Evolutionary conservation across 192 early-diverging fungal genomes (phyloP), one percentile per base, ranked within the genome.

Genomic region (Gorgonomyces haynaldii): DNA sequence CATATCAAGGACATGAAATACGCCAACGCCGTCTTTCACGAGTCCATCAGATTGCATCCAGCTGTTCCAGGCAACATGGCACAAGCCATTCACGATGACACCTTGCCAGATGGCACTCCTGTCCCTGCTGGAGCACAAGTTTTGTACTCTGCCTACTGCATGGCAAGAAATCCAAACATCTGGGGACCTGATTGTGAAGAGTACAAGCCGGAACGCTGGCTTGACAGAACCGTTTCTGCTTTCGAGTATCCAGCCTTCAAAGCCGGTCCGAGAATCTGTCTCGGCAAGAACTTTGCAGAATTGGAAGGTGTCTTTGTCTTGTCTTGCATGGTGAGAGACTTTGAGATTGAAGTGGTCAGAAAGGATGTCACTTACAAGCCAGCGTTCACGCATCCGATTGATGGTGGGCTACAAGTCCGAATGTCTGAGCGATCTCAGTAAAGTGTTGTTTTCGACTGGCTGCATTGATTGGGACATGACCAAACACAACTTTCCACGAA

Each of bases 151-250:
- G 57, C 66, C 1, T 85, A 71, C 35, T 36, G 52, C 1, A 69
- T 76, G 50, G 78, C 75, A 3, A 56, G 79, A 34, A 56, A 45
- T 6, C 42, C 54, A 39, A 38, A 56, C 2, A 62, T 81, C 19
- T 85, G 81, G 83, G 23, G 22, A 36, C 37, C 51, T 13, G 66
- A 82, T 36, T 79, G 75, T 8, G 54, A 42, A 25, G 57, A 79
- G 40, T 86, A 78, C 55, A 42, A 64, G 9, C 84, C 84, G 16
- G 72, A 79, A 40, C 67, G 82, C 3, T 86, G 81, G 73, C 4
- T 49, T 15, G 46, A 26, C 3, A 49, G 28, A 38, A 24, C 24
- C 7, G 13, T 13, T 12, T 57, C 56, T 2, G 57, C 49, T 15
- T 66, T 52, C 41, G 64, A 53, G 37, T 67, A 61, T 44, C 59